phyloP scores from a whole-genome alignment of 192 early-diverging fungal genomes.

The Phlyctochytrium planicorne region DNA sequence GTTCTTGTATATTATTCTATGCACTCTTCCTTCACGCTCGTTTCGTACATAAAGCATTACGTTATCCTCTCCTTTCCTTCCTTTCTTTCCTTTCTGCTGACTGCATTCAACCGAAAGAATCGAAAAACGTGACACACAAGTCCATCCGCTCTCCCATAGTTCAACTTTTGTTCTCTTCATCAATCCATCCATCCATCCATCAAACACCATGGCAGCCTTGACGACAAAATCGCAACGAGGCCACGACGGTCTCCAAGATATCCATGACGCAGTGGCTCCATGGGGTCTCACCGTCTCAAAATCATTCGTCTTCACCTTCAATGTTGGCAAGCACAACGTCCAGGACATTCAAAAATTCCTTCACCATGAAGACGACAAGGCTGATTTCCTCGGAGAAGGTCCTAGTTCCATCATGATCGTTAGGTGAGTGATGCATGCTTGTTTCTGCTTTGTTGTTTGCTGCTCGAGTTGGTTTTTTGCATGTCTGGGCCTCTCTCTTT shows the following conservation, averaged over 20 bases:
- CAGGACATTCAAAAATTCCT: not conserved
- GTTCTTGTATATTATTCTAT: too few relatives aligned
- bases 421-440: conserved; percentile 8
- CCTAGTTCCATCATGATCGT: conserved; percentile 4
- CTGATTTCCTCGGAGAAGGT: not conserved
- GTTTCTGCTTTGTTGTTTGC: not conserved
- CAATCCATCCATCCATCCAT: too few relatives aligned
- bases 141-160: too few relatives aligned
- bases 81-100: too few relatives aligned
- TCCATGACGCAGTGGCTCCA: conserved; percentile 5
- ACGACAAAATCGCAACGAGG: conserved; percentile 3
- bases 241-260: not conserved
- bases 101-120: too few relatives aligned
- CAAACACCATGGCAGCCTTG: too few relatives aligned
- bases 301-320: conserved; percentile 5
- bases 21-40: too few relatives aligned
- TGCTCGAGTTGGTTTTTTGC: not conserved
- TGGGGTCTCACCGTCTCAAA: conserved; percentile 1
- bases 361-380: not conserved
- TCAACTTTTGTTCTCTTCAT: too few relatives aligned
- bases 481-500: too few relatives aligned
- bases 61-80: too few relatives aligned
- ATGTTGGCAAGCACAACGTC: not conserved
- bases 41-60: too few relatives aligned
- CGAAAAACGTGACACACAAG: too few relatives aligned